Evolutionary conservation across 208 protist species (phyloP).

Genomic region (Leishmania guyanensis): DNA sequence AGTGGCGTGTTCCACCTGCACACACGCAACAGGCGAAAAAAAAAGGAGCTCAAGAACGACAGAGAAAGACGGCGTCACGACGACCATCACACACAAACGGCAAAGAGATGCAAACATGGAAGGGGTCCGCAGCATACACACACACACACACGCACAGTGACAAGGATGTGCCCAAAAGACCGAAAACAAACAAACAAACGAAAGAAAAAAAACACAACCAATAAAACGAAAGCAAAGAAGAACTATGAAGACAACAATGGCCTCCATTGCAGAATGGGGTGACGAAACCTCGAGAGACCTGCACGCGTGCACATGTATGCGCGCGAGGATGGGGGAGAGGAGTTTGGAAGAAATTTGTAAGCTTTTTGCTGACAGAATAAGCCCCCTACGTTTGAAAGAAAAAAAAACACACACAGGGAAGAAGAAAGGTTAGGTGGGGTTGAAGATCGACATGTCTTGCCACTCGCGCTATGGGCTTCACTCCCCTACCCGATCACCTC

Average conservation of each 20-base stretch:
- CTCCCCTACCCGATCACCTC: background rate
- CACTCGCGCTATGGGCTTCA: background rate
- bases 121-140: background rate
- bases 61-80: background rate
- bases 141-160: background rate
- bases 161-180: background rate
- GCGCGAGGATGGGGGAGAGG: background rate
- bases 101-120: no score
- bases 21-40: background rate
- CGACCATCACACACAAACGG: no score
- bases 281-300: background rate
- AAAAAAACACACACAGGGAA: background rate
- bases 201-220: background rate
- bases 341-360: background rate
- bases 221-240: background rate
- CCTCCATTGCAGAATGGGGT: background rate
- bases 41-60: no score
- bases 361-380: background rate
- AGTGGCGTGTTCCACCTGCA: background rate
- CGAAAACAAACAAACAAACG: background rate
- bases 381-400: background rate
- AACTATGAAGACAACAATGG: background rate
- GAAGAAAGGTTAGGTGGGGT: no score
- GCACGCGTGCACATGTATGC: background rate
- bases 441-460: no score